Base-by-base conservation (phyloP, 2,329 filamentous ascomycete species). In the Cladosporium cucumerinum region DNA sequence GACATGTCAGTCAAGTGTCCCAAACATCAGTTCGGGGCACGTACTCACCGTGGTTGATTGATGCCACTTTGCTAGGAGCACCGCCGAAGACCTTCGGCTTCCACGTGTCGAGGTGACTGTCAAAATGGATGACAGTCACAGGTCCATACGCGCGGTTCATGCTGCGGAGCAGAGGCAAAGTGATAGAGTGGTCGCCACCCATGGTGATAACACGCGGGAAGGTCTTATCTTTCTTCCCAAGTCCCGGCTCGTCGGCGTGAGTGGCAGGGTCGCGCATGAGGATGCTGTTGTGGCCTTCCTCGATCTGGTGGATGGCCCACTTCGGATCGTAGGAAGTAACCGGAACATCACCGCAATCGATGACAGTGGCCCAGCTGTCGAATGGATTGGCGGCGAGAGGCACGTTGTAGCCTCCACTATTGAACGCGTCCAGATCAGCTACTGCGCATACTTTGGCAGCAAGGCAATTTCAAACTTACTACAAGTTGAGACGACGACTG, bases 41-140 rank as follows among this genome's bases (percentile, higher is more conserved):
- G 81, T 95, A 95, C 1, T 91, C 95, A 49, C 92, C 92, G 79
- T 95, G 91, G 79, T 95, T 96, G 79, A 96, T 88, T 68, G 84
- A 84, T 23, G 92, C 91, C 46, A 88, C 86, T 66, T 93, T 85
- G 30, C 86, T 90, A 0, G 92, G 91, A 0, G 90, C 88, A 32
- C 91, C 92, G 61, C 92, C 92, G 71, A 96, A 96, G 28, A 95
- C 92, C 75, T 94, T 94, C 51, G 92, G 92, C 65, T 86, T 87
- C 91, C 91, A 91, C 72, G 84, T 83, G 68, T 84, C 84, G 77
- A 87, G 77, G 73, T 87, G 86, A 57, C 81, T 85, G 73, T 87
- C 86, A 71, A 88, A 87, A 74, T 88, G 86, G 65, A 88, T 85
- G 46, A 87, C 85, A 18, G 81, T 87, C 39, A 88, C 85, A 1